phyloP scores from a whole-genome alignment of 2,329 filamentous ascomycete species.

The Intubia oerlemansii region DNA sequence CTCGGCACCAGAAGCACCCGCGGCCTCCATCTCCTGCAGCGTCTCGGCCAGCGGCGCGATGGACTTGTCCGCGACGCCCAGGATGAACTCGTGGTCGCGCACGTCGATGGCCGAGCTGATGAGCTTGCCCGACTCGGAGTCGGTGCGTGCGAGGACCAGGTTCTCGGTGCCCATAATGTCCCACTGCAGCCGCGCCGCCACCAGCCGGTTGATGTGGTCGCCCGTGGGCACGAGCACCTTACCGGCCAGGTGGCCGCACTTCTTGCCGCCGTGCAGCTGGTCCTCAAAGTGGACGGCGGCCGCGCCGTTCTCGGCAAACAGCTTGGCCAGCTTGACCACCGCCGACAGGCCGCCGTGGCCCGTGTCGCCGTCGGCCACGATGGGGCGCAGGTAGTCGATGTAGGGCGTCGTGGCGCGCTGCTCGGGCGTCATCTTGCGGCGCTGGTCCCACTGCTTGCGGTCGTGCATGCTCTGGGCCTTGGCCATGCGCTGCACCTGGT shows the following conservation, averaged over 20 bases:
- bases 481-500: conserved; percentile 87
- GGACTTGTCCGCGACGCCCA: conserved; percentile 19
- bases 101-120: conserved; percentile 82
- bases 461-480: conserved; percentile 97
- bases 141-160: conserved; percentile 81
- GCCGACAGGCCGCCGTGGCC: conserved; percentile 84
- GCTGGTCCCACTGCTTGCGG: conserved; percentile 76
- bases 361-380: conserved; percentile 90
- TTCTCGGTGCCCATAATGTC: conserved; percentile 96
- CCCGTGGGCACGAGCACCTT: conserved; percentile 87
- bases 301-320: conserved; percentile 92
- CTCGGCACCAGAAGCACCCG: conserved; percentile 55
- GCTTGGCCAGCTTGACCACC: conserved; percentile 86
- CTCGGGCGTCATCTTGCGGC: conserved; percentile 55
- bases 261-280: conserved; percentile 93
- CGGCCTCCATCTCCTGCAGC: conserved; percentile 71
- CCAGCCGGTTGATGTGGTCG: conserved; percentile 89
- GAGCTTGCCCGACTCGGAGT: conserved; percentile 82
- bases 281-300: conserved; percentile 96
- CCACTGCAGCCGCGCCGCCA: conserved; percentile 90
- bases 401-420: conserved; percentile 62
- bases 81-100: conserved; percentile 91
- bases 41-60: conserved; percentile 39
- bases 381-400: conserved; percentile 79
- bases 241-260: conserved; percentile 88